Evolutionary conservation across 2,329 filamentous ascomycete genomes (phyloP).

Genomic region (Fusarium piperis): DNA sequence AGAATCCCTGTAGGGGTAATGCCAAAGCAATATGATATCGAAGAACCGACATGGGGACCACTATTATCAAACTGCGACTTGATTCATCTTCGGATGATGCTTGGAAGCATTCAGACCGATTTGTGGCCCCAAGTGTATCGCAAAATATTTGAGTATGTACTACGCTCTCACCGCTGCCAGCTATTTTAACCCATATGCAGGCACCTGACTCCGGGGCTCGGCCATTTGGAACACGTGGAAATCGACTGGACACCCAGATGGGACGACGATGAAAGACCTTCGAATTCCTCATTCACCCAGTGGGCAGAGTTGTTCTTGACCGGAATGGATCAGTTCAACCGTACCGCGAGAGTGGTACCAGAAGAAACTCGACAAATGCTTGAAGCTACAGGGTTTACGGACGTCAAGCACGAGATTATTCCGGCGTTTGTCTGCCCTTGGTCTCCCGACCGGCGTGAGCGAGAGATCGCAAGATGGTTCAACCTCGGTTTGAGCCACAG

Average conservation of each 20-base stretch:
- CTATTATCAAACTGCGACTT: slow-evolving; percentile 73
- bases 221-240: slow-evolving; percentile 87
- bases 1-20: slow-evolving; percentile 74
- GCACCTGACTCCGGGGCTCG: slow-evolving; percentile 79
- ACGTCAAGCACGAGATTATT: slow-evolving; percentile 77
- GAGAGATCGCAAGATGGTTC: slow-evolving; percentile 82
- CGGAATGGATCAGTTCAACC: slow-evolving; percentile 72
- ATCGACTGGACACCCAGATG: slow-evolving; percentile 83
- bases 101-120: slow-evolving; percentile 75
- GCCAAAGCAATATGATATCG: slow-evolving; percentile 75
- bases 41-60: slow-evolving; percentile 70
- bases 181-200: slow-evolving; percentile 52
- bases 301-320: slow-evolving; percentile 77
- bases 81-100: slow-evolving; percentile 82
- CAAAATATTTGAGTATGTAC: slow-evolving; percentile 71
- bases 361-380: slow-evolving; percentile 66
- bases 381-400: slow-evolving; percentile 77
- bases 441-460: slow-evolving; percentile 70
- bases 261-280: slow-evolving; percentile 70
- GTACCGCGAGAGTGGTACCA: slow-evolving; percentile 69
- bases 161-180: neutral
- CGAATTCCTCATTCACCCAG: slow-evolving; percentile 65
- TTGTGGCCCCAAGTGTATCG: slow-evolving; percentile 79
- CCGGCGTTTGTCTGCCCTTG: slow-evolving; percentile 79
- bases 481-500: slow-evolving; percentile 80